Evolutionary conservation across 2,329 filamentous ascomycete genomes (phyloP).

Genomic region (Paracoccidioides brasiliensis): DNA sequence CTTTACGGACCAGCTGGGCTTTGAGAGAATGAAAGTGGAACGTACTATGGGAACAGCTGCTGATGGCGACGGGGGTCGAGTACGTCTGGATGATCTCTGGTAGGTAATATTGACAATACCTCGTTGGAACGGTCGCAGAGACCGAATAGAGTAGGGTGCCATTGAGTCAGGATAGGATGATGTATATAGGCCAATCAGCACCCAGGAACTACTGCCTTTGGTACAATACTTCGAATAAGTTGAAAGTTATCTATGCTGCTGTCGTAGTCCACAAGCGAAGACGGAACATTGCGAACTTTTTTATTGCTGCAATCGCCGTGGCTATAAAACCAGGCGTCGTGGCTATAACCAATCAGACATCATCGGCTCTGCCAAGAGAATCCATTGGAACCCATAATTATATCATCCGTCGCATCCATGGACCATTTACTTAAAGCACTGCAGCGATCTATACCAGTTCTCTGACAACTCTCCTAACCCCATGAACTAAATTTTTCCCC

Average conservation of each 20-base stretch:
- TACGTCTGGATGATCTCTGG: background rate
- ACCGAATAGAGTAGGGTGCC: conserved; percentile 1
- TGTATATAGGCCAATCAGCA: background rate
- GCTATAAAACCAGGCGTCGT: background rate
- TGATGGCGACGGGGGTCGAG: conserved; percentile 8
- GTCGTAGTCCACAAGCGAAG: background rate
- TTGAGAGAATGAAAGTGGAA: conserved; percentile 41
- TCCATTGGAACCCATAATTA: background rate
- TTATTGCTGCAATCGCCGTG: no score
- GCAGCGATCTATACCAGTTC: background rate
- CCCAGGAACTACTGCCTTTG: background rate
- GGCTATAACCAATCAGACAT: background rate
- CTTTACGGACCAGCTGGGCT: conserved; percentile 71
- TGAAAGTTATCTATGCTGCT: background rate
- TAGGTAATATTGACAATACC: conserved; percentile 7
- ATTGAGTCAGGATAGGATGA: background rate
- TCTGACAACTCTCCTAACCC: background rate
- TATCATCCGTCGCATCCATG: background rate
- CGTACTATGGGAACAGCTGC: conserved; percentile 11
- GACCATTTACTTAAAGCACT: background rate
- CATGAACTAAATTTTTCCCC: background rate
- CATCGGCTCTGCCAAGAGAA: background rate
- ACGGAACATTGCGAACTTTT: background rate
- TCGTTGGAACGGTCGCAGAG: conserved; percentile 11
- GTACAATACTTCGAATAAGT: background rate